Evolutionary conservation across 108 stramenopile genomes (phyloP).

Genomic region (Thalassiosira profunda): DNA sequence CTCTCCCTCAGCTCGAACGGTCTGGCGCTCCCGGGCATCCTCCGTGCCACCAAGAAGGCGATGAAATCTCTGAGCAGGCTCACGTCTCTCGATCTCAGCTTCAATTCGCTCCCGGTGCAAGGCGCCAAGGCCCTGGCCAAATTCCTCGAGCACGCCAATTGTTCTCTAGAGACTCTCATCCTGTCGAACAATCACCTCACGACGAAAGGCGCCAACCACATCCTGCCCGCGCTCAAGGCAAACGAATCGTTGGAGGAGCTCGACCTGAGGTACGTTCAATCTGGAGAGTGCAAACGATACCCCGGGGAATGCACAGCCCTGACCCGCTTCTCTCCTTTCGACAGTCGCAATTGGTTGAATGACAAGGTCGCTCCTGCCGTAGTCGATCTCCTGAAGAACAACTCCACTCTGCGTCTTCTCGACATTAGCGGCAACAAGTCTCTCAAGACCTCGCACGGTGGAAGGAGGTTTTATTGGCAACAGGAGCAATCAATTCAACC

Average conservation of each 20-base stretch:
- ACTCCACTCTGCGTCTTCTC: background rate
- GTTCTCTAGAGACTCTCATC: background rate
- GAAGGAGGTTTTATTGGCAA: too few relatives aligned
- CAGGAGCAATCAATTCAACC: too few relatives aligned
- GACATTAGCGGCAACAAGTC: background rate
- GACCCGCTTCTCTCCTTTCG: too few relatives aligned
- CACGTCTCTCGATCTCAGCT: background rate
- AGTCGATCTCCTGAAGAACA: slow-evolving; percentile 1
- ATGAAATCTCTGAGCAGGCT: slow-evolving; percentile 1
- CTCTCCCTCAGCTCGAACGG: background rate
- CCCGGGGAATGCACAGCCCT: too few relatives aligned
- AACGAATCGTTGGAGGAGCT: background rate
- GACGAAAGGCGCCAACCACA: background rate
- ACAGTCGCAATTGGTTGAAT: background rate
- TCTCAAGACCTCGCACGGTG: background rate
- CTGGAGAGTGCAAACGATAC: too few relatives aligned
- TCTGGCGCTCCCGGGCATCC: too few relatives aligned
- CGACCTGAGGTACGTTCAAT: too few relatives aligned
- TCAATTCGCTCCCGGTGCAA: background rate
- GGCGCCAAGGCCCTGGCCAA: background rate
- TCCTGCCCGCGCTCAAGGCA: slow-evolving; percentile 1
- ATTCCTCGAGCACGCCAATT: background rate
- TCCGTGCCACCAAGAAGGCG: too few relatives aligned
- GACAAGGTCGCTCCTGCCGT: background rate
- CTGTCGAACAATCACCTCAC: slow-evolving; percentile 5